phyloP scores from a whole-genome alignment of 352 stramenopile species.

The Phytophthora cryptogea region DNA sequence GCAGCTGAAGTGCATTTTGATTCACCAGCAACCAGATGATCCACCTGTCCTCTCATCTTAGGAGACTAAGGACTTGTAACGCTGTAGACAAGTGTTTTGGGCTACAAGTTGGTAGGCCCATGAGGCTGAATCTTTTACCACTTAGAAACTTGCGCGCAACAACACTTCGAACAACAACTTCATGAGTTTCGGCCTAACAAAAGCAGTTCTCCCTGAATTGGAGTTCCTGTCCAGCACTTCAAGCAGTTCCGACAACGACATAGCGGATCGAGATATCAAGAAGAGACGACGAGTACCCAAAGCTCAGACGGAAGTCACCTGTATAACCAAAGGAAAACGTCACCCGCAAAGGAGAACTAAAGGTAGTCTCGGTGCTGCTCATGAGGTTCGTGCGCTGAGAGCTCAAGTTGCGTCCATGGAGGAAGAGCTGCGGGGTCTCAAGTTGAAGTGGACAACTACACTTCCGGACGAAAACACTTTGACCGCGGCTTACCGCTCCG shows the following conservation, averaged over 20 bases:
- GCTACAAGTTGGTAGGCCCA: too few species aligned
- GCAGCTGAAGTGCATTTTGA: too few species aligned
- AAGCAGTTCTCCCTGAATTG: background rate
- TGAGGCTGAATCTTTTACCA: too few species aligned
- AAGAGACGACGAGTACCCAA: conserved; percentile 22
- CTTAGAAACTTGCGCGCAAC: too few species aligned
- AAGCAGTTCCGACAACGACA: too few species aligned
- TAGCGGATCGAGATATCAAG: background rate
- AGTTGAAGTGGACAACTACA: conserved; percentile 29
- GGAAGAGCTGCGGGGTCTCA: conserved; percentile 28
- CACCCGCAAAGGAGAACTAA: conserved; percentile 3
- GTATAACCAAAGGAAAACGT: conserved; percentile 13
- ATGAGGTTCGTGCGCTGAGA: conserved; percentile 37
- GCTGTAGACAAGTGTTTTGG: too few species aligned
- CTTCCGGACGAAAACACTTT: conserved; percentile 25
- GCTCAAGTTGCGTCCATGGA: conserved; percentile 38
- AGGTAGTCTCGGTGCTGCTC: conserved; percentile 1
- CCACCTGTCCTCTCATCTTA: too few species aligned
- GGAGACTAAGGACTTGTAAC: too few species aligned
- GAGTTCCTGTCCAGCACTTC: too few species aligned
- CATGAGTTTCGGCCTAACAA: background rate
- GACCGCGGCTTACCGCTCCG: conserved; percentile 12
- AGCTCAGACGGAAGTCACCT: conserved; percentile 4
- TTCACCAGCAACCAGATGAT: too few species aligned
- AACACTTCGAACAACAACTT: background rate